Conservation (phyloP, 495 filamentous ascomycete genomes). For the Echria macrotheca region DNA sequence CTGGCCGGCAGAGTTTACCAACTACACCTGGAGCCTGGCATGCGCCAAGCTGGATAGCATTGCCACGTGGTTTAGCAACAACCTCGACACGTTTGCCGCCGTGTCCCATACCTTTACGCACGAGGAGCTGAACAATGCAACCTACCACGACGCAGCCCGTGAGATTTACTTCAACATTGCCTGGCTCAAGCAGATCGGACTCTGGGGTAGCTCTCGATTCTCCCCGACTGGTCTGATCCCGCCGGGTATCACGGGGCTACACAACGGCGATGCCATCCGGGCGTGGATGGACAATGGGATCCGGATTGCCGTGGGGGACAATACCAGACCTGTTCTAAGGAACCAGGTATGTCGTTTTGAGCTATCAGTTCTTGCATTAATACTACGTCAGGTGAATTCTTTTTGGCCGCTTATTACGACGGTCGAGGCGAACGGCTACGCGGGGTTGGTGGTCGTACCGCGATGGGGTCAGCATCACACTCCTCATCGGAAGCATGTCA, state of each 20-base stretch:
- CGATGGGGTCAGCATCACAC: constrained; percentile 40
- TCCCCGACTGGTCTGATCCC: constrained; percentile 54
- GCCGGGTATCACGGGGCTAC: constrained; percentile 58
- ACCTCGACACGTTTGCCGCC: constrained; percentile 48
- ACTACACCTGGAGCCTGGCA: constrained; percentile 42
- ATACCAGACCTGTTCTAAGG: constrained; percentile 48
- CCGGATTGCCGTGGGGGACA: constrained; percentile 57
- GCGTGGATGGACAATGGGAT: constrained; percentile 58
- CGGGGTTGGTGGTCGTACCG: constrained; percentile 53
- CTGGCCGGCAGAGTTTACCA: constrained; percentile 45
- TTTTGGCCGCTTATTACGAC: constrained; percentile 55
- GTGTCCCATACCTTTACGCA: constrained; percentile 63
- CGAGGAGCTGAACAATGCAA: constrained; percentile 54
- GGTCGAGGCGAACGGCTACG: constrained; percentile 46
- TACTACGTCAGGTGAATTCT: constrained; percentile 25
- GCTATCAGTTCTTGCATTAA: neutral
- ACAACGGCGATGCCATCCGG: constrained; percentile 57
- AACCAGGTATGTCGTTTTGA: constrained; percentile 29
- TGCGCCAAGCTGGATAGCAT: constrained; percentile 49
- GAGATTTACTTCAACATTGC: constrained; percentile 58
- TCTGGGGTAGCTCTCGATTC: constrained; percentile 38
- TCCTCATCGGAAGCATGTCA: neutral
- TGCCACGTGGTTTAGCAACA: constrained; percentile 47
- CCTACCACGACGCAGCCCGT: constrained; percentile 49
- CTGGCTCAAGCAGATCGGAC: constrained; percentile 50